These are phyloP conservation scores for Byssothecium circinans DNA, from an alignment of 2,329 filamentous ascomycete species.

Conservation along the genomic window DNA sequence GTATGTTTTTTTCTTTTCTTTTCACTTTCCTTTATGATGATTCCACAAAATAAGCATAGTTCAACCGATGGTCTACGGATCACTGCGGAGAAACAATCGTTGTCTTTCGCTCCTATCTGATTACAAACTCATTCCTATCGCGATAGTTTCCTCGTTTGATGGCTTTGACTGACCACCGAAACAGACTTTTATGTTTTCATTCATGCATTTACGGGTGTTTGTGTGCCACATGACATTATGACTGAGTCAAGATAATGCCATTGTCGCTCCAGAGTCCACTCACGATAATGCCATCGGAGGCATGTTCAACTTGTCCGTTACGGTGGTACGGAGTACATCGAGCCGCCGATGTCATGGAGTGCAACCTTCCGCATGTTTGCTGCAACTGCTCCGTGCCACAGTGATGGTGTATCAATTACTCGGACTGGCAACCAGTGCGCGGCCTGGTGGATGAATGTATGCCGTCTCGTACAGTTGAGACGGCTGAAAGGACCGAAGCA, in stretches of 20 bases:
- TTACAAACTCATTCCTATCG: constrained; percentile 1
- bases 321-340: constrained; percentile 8
- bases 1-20: constrained; percentile 25
- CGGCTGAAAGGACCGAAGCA: constrained; percentile 34
- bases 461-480: constrained; percentile 9
- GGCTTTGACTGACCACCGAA: constrained; percentile 4
- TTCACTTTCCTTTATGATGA: constrained; percentile 38
- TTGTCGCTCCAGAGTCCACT: constrained; percentile 3
- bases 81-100: constrained; percentile 45
- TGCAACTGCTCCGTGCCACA: constrained; percentile 24
- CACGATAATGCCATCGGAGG: not conserved
- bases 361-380: constrained; percentile 15
- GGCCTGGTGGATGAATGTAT: constrained; percentile 16
- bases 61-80: constrained; percentile 45
- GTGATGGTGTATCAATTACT: constrained; percentile 16
- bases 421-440: constrained; percentile 11
- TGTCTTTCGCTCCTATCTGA: constrained; percentile 51
- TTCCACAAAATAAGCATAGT: constrained; percentile 47
- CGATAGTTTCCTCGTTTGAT: not conserved
- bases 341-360: constrained; percentile 12
- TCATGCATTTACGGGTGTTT: no score
- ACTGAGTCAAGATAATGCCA: no score
- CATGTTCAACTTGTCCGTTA: not conserved
- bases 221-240: no score
- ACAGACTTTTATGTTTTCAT: not conserved